Conservation (phyloP, 352 stramenopile genomes). For the Globisporangium spiculum region DNA sequence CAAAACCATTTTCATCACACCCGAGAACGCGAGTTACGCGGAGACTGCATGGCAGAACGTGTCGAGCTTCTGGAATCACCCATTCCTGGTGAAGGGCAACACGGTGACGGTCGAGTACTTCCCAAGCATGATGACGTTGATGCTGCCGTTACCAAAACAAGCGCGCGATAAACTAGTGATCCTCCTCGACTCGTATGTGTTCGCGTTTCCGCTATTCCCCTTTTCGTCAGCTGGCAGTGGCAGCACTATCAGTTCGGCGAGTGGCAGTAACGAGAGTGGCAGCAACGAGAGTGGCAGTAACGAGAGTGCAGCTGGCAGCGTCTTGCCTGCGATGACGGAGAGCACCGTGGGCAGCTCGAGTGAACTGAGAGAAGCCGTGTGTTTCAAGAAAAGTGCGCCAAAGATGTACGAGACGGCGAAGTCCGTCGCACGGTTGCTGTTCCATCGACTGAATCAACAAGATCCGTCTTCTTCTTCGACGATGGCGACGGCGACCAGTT, state of each 20-base stretch:
- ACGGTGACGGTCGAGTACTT: slow-evolving; percentile 48
- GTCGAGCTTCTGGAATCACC: slow-evolving; percentile 33
- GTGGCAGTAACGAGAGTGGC: not conserved
- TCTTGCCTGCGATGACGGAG: slow-evolving; percentile 20
- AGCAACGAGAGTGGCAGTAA: not conserved
- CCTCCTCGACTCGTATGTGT: slow-evolving; percentile 44
- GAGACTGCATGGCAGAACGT: slow-evolving; percentile 12
- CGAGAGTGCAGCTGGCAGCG: not conserved
- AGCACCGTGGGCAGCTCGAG: slow-evolving; percentile 42
- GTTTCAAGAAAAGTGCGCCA: slow-evolving; percentile 46
- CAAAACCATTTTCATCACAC: slow-evolving; percentile 9
- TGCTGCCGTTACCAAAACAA: slow-evolving; percentile 29
- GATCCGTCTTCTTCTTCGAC: not conserved
- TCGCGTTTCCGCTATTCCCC: slow-evolving; percentile 13
- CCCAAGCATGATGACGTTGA: slow-evolving; percentile 42
- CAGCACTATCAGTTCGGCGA: not conserved
- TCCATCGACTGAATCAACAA: slow-evolving; percentile 19
- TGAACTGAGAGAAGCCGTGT: slow-evolving; percentile 57
- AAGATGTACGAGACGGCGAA: slow-evolving; percentile 56
- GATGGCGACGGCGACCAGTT: not conserved
- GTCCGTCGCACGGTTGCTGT: slow-evolving; percentile 53
- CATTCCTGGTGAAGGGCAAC: slow-evolving; percentile 39
- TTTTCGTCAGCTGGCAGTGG: not conserved
- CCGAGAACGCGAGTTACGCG: slow-evolving; percentile 17
- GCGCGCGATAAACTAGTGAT: slow-evolving; percentile 24